A percentile compares a stretch with the other conserved stretches of the same genome.
Evolutionary conservation across 208 protist species (phyloP).

Genomic region (Acanthamoeba royreba): DNA sequence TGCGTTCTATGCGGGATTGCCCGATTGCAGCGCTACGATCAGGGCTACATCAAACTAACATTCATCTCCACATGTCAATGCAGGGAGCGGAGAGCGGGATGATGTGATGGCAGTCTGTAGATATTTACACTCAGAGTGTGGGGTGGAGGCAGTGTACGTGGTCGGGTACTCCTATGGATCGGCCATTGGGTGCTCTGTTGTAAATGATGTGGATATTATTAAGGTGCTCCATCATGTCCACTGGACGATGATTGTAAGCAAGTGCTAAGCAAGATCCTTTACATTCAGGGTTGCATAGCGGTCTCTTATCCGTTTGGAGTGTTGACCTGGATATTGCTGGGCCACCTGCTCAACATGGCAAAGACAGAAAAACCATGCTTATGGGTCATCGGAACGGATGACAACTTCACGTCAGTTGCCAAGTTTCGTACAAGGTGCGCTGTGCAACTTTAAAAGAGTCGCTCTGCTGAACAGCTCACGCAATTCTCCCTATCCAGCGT

Average conservation of each 20-base stretch:
- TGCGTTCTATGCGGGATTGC: background rate
- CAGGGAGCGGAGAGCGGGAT: background rate
- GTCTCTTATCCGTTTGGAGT: slow-evolving; percentile 30
- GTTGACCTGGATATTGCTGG: slow-evolving; percentile 30
- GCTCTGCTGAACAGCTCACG: background rate
- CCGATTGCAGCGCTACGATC: background rate
- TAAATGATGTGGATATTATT: slow-evolving; percentile 43
- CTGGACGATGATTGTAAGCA: background rate
- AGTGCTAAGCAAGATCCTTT: background rate
- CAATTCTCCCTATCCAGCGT: background rate
- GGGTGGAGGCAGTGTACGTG: background rate
- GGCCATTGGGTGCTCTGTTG: slow-evolving; percentile 25
- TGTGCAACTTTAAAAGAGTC: background rate
- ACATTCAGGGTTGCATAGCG: background rate
- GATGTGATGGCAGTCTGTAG: slow-evolving; percentile 8
- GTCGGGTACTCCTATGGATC: slow-evolving; percentile 38
- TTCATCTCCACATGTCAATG: background rate
- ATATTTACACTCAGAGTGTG: slow-evolving; percentile 11
- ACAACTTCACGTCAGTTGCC: slow-evolving; percentile 5
- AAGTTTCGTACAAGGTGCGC: background rate
- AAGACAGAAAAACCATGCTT: background rate
- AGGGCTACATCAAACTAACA: background rate
- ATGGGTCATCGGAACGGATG: slow-evolving; percentile 24
- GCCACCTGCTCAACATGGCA: background rate
- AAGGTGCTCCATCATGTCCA: background rate